Percentiles rank a stretch among this genome's conserved stretches.
Evolutionary conservation across 352 stramenopile species (phyloP).

Genomic region (Thraustochytrium striatum): DNA sequence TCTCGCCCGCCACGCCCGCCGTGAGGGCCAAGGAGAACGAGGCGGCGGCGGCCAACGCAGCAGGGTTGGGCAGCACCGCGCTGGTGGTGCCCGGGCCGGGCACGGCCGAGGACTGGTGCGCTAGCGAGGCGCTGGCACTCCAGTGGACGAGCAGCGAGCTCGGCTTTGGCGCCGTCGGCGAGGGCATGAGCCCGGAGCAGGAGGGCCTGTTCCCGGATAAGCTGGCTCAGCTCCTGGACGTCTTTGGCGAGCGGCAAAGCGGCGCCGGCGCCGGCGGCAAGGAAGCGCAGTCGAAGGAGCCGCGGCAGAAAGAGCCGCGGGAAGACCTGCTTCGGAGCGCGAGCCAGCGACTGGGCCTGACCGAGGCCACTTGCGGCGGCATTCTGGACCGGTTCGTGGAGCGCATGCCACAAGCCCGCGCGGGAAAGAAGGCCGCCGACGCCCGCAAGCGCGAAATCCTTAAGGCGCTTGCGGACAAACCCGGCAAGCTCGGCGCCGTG

Average conservation of each 20-base stretch:
- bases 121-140: conserved; percentile 29
- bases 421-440: neutral
- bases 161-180: neutral
- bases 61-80: too few relatives aligned
- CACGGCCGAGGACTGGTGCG: conserved; percentile 34
- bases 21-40: too few relatives aligned
- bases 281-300: neutral
- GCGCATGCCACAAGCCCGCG: neutral
- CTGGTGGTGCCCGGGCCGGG: too few relatives aligned
- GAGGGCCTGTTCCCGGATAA: conserved; percentile 12
- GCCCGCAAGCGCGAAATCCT: conserved; percentile 28
- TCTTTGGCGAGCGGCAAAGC: neutral
- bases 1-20: too few relatives aligned
- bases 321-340: neutral
- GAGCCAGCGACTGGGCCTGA: conserved; percentile 8
- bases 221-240: conserved; percentile 18
- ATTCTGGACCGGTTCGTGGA: conserved; percentile 10
- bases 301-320: neutral
- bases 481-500: conserved; percentile 1
- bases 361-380: neutral
- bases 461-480: neutral
- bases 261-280: neutral
- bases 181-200: neutral
- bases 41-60: too few relatives aligned
- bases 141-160: neutral